Percentiles rank a stretch among this genome's conserved stretches.
Conservation (phyloP, 2,329 filamentous ascomycete species). For the Metarhizium humberi region DNA sequence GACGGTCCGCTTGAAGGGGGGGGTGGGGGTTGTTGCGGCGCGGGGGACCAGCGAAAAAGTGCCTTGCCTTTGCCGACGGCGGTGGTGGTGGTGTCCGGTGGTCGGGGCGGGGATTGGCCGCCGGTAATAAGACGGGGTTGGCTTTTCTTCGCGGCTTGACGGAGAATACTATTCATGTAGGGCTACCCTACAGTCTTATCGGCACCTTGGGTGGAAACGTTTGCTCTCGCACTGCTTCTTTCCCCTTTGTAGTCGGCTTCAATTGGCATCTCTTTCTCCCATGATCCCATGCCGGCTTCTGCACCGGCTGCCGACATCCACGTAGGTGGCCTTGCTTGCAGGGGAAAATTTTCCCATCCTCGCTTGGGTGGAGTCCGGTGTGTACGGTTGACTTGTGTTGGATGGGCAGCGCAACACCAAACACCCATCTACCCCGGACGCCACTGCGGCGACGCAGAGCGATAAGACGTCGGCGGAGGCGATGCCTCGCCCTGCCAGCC, state of each 20-base stretch:
- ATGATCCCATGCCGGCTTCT: neutral
- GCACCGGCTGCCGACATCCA: neutral
- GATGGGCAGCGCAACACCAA: neutral
- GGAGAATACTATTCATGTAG: neutral
- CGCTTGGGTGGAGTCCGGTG: neutral
- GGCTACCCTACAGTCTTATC: neutral
- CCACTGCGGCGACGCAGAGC: conserved; percentile 1
- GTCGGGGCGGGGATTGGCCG: neutral
- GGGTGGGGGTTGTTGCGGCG: too few relatives aligned
- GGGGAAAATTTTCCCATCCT: neutral
- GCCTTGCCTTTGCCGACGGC: too few relatives aligned
- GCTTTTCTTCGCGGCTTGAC: neutral
- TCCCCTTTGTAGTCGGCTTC: too few relatives aligned
- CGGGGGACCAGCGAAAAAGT: too few relatives aligned
- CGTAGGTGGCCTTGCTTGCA: neutral
- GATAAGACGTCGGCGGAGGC: neutral
- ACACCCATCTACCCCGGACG: conserved; percentile 1
- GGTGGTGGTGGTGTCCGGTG: neutral
- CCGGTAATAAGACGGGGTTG: neutral
- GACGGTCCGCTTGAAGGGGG: neutral
- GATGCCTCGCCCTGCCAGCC: neutral
- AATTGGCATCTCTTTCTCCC: too few relatives aligned
- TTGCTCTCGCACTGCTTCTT: too few relatives aligned
- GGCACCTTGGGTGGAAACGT: neutral
- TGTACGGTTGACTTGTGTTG: neutral